These are phyloP conservation scores for Dactylellina parvicollis DNA, from an alignment of 2,329 filamentous ascomycete genomes.

Conservation along the genomic window DNA sequence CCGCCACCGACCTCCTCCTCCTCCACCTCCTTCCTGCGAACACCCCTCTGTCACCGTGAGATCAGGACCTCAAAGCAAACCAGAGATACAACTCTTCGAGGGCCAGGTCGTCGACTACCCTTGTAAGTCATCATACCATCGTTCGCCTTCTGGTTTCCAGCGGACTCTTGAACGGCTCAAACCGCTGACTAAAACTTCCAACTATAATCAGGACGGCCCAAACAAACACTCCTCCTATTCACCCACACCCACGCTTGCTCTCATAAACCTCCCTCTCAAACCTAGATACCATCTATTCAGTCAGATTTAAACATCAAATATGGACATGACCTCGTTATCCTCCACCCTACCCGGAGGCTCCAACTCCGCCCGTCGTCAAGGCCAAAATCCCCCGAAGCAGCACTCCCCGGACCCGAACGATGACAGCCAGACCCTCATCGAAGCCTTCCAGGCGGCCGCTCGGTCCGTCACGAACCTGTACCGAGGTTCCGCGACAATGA, in stretches of 20 bases:
- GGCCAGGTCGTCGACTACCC: too few species aligned
- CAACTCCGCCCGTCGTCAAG: constrained; percentile 10
- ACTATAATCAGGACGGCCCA: constrained; percentile 12
- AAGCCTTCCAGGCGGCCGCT: constrained; percentile 46
- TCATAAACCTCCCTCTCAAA: neutral
- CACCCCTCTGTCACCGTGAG: neutral
- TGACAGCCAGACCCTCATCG: constrained; percentile 41
- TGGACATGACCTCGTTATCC: constrained; percentile 52
- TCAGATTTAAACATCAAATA: constrained; percentile 14
- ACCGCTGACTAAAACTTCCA: constrained; percentile 8
- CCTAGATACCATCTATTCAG: too few species aligned
- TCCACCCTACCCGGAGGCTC: constrained; percentile 43
- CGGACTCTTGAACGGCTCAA: neutral
- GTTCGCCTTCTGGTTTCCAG: neutral
- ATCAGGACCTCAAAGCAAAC: too few species aligned
- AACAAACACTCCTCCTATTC: constrained; percentile 5
- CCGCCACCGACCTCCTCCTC: neutral
- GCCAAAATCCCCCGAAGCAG: constrained; percentile 25
- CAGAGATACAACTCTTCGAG: too few species aligned
- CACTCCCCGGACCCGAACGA: constrained; percentile 37
- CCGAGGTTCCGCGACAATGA: constrained; percentile 41
- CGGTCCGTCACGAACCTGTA: constrained; percentile 52
- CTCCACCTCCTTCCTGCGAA: neutral
- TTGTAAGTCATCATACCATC: too few species aligned
- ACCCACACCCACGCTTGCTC: neutral